Evolutionary conservation across 371 early-diverging fungal species (phyloP).

Genomic region (Fennellomyces sp.): DNA sequence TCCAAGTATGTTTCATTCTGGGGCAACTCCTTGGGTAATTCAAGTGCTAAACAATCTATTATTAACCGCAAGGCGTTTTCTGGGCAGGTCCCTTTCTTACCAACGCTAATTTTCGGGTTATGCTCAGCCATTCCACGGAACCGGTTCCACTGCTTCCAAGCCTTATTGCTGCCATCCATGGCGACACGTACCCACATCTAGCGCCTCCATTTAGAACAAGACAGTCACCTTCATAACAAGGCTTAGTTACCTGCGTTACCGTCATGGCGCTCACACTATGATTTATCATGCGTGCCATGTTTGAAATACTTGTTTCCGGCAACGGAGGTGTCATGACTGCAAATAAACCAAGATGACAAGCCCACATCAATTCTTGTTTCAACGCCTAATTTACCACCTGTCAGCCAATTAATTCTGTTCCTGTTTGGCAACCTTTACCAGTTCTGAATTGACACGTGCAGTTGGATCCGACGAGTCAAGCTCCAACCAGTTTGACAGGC

Average conservation of each 20-base stretch:
- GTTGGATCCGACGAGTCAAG: conserved; percentile 57
- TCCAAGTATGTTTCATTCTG: conserved; percentile 48
- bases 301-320: conserved; percentile 35
- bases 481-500: conserved; percentile 62
- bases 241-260: conserved; percentile 45
- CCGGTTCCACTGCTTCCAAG: conserved; percentile 72
- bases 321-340: conserved; percentile 59
- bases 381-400: conserved; percentile 42
- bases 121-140: conserved; percentile 63
- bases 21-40: conserved; percentile 64
- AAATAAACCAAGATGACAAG: conserved; percentile 68
- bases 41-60: conserved; percentile 50
- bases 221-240: not conserved
- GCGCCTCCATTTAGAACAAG: conserved; percentile 5
- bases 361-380: conserved; percentile 76
- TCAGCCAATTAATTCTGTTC: not conserved
- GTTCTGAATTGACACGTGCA: conserved; percentile 63
- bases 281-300: conserved; percentile 63
- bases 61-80: not conserved
- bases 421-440: conserved; percentile 26
- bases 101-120: conserved; percentile 55
- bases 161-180: conserved; percentile 30
- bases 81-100: conserved; percentile 21
- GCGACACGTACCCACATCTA: conserved; percentile 43
- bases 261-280: conserved; percentile 41